These are phyloP conservation scores for Colletotrichum godetiae DNA, from an alignment of 2,329 filamentous ascomycete species.

Conservation along the genomic window DNA sequence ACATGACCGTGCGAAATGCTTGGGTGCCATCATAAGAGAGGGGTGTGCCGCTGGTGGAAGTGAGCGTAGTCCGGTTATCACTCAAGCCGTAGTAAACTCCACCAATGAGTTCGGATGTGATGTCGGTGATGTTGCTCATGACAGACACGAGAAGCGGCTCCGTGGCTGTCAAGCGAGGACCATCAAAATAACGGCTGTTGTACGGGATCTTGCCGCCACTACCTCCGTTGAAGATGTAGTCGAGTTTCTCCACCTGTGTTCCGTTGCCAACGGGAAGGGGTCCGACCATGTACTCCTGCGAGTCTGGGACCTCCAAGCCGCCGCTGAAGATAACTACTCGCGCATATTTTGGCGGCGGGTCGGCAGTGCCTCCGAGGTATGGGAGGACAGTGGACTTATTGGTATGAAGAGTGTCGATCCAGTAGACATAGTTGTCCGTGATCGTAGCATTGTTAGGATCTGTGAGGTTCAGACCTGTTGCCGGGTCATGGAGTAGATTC, in stretches of 20 bases:
- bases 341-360: conserved; percentile 54
- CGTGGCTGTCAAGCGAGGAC: conserved; percentile 43
- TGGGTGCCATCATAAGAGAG: conserved; percentile 53
- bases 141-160: conserved; percentile 49
- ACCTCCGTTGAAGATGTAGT: conserved; percentile 57
- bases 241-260: conserved; percentile 51
- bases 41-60: conserved; percentile 48
- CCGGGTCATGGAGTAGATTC: conserved; percentile 53
- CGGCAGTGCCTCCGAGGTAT: conserved; percentile 52
- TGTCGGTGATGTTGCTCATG: conserved; percentile 58
- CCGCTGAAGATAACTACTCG: conserved; percentile 58
- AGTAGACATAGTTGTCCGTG: conserved; percentile 59
- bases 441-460: conserved; percentile 47
- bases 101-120: conserved; percentile 52
- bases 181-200: conserved; percentile 48
- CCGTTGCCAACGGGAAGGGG: conserved; percentile 55
- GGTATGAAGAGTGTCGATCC: conserved; percentile 58
- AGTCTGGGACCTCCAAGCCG: conserved; percentile 53
- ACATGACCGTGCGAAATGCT: conserved; percentile 53
- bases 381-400: conserved; percentile 60
- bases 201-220: conserved; percentile 49
- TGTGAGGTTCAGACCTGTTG: conserved; percentile 57
- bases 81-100: conserved; percentile 46
- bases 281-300: conserved; percentile 61
- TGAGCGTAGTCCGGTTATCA: conserved; percentile 45